Conservation (phyloP, 345 rosid species). For the Toxicodendron radicans region DNA sequence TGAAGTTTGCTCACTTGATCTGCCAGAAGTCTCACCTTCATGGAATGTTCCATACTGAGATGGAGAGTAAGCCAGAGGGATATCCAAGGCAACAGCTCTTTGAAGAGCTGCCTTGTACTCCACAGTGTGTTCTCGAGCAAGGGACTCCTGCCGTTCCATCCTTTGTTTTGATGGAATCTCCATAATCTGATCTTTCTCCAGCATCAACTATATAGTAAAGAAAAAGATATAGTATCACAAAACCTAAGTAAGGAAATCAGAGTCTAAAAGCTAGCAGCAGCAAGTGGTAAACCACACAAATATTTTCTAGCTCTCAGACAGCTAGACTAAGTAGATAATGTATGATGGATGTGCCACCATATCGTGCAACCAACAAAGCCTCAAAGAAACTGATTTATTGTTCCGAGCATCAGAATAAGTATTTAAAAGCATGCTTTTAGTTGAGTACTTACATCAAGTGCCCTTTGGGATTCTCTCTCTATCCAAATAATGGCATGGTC, state of each 20-base stretch:
- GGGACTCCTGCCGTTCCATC: constrained; percentile 69
- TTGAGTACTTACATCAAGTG: constrained; percentile 53
- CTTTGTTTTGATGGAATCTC: constrained; percentile 73
- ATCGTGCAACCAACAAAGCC: background rate
- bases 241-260: too few relatives aligned
- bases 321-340: background rate
- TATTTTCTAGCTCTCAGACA: background rate
- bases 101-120: constrained; percentile 83
- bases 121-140: constrained; percentile 71
- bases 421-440: background rate
- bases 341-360: background rate
- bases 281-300: background rate
- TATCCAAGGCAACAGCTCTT: constrained; percentile 68
- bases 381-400: background rate
- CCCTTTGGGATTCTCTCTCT: constrained; percentile 82
- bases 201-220: constrained; percentile 55
- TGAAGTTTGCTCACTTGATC: constrained; percentile 33
- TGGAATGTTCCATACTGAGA: constrained; percentile 76
- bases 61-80: constrained; percentile 58
- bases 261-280: too few relatives aligned
- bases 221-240: background rate
- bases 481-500: constrained; percentile 92
- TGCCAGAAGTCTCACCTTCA: constrained; percentile 63
- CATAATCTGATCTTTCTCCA: constrained; percentile 69
- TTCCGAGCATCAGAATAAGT: background rate